A percentile compares a stretch with the other conserved stretches of the same genome.
Evolutionary conservation across 768 basidiomycete genomes (phyloP).

Genomic region (Rhizopogon sp.): DNA sequence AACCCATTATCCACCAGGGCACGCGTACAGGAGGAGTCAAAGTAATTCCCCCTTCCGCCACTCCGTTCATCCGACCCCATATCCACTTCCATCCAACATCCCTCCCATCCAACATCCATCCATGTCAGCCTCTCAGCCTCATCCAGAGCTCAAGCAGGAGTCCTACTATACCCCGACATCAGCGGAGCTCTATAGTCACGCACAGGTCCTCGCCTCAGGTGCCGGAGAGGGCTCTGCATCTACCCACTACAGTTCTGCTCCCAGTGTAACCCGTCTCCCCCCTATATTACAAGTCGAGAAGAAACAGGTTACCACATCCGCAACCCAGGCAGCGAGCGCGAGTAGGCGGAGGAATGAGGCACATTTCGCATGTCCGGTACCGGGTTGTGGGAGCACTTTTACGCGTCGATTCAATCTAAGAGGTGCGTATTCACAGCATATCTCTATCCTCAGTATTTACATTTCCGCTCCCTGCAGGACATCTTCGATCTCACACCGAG

Average conservation of each 20-base stretch:
- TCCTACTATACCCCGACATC: slow-evolving; percentile 47
- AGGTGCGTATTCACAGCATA: slow-evolving; percentile 40
- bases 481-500: slow-evolving; percentile 92
- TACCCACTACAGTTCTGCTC: slow-evolving; percentile 24
- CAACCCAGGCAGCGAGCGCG: slow-evolving; percentile 88
- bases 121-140: slow-evolving; percentile 13
- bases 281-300: slow-evolving; percentile 90
- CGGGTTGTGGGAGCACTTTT: slow-evolving; percentile 96
- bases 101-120: slow-evolving; percentile 15
- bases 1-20: slow-evolving; percentile 31
- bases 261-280: slow-evolving; percentile 52
- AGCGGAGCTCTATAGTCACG: slow-evolving; percentile 50
- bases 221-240: slow-evolving; percentile 16
- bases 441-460: background rate
- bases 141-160: slow-evolving; percentile 36
- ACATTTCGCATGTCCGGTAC: slow-evolving; percentile 89
- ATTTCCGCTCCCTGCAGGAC: slow-evolving; percentile 46
- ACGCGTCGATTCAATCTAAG: slow-evolving; percentile 86
- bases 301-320: slow-evolving; percentile 91
- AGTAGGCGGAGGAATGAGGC: slow-evolving; percentile 88
- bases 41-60: slow-evolving; percentile 30
- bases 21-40: slow-evolving; percentile 27
- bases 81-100: slow-evolving; percentile 30
- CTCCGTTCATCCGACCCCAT: slow-evolving; percentile 36
- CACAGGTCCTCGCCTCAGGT: slow-evolving; percentile 33